Evolutionary conservation across 106 monocot species (phyloP).

Genomic region (Acorus calamus): DNA sequence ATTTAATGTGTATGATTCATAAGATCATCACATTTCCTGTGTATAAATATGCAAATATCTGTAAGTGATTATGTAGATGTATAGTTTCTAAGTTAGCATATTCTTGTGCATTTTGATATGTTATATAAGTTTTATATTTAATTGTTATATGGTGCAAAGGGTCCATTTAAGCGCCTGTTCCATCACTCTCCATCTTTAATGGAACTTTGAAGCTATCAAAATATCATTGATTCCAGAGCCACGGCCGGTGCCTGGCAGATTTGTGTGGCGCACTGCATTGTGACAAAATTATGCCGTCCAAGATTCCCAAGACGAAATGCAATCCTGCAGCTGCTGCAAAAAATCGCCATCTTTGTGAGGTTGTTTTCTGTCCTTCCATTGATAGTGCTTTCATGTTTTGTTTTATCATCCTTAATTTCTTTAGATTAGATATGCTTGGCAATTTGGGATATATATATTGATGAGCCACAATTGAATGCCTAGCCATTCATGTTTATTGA

Average conservation of each 20-base stretch:
- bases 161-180: neutral
- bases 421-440: neutral
- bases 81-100: too few species aligned
- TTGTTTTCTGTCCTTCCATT: slow-evolving; percentile 11
- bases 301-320: slow-evolving; percentile 76
- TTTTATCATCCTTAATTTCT: neutral
- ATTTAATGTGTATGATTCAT: too few species aligned
- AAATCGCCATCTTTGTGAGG: slow-evolving; percentile 96
- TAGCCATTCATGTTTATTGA: too few species aligned
- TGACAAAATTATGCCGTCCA: slow-evolving; percentile 55
- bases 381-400: neutral
- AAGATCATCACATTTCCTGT: too few species aligned
- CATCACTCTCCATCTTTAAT: neutral
- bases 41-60: too few species aligned
- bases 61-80: too few species aligned
- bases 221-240: slow-evolving; percentile 36
- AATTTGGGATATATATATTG: too few species aligned
- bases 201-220: neutral
- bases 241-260: slow-evolving; percentile 87
- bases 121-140: too few species aligned
- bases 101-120: too few species aligned
- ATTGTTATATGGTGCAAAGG: too few species aligned
- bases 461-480: too few species aligned
- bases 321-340: slow-evolving; percentile 84
- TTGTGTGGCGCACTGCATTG: slow-evolving; percentile 94